Evolutionary conservation across 2,329 filamentous ascomycete genomes (phyloP).

Genomic region (Colletotrichum acutatum): DNA sequence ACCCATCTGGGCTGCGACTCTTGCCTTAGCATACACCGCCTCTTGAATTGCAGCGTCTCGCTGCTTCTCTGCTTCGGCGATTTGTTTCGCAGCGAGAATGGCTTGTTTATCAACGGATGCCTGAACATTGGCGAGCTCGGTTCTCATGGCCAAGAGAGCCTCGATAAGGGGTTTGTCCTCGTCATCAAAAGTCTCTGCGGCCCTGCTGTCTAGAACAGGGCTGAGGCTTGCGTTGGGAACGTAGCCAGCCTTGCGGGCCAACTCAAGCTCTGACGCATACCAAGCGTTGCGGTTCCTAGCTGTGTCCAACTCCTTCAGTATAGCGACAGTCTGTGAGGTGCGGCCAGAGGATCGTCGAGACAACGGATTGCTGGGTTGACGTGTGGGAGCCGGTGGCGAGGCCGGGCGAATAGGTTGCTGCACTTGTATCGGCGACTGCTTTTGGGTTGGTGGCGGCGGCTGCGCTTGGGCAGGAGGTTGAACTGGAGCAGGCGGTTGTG

Average conservation of each 20-base stretch:
- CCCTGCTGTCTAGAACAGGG: conserved; percentile 80
- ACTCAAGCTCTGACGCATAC: conserved; percentile 94
- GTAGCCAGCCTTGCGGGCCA: conserved; percentile 92
- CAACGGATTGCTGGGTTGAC: conserved; percentile 69
- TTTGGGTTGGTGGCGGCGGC: conserved; percentile 20
- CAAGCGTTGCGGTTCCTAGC: conserved; percentile 91
- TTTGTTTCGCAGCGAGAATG: conserved; percentile 83
- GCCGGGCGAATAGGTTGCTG: conserved; percentile 54
- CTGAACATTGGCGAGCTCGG: conserved; percentile 90
- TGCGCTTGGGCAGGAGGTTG: conserved; percentile 10
- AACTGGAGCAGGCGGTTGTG: conserved; percentile 48
- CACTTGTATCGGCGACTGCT: conserved; percentile 44
- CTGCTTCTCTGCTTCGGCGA: conserved; percentile 95
- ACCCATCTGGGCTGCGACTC: conserved; percentile 80
- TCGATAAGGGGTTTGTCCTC: conserved; percentile 94
- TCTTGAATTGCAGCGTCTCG: conserved; percentile 94
- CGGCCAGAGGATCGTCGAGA: conserved; percentile 68
- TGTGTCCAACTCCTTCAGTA: conserved; percentile 88
- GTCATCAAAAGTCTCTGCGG: conserved; percentile 84
- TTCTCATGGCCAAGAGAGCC: conserved; percentile 89
- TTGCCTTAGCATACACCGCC: conserved; percentile 94
- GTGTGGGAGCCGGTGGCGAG: conserved; percentile 68
- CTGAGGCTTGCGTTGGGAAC: conserved; percentile 75
- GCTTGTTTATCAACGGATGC: conserved; percentile 90
- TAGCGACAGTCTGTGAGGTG: conserved; percentile 75